Percentiles rank a stretch among this genome's conserved stretches.
phyloP scores from a whole-genome alignment of 495 filamentous ascomycete species.

The Extremus antarcticus region DNA sequence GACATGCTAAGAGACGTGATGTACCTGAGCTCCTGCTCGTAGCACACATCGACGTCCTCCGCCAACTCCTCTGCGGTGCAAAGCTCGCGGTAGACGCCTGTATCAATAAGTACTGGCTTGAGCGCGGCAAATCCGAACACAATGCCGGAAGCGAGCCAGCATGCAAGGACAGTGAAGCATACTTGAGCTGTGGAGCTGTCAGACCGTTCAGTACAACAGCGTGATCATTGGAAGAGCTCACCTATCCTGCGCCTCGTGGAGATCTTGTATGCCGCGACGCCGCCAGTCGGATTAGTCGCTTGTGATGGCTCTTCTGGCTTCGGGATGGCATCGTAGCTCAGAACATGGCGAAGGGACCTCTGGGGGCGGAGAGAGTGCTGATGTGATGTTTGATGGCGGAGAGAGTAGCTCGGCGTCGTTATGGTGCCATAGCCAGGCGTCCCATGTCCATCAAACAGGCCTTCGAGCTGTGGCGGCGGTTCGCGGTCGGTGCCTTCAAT shows the following conservation, averaged over 20 bases:
- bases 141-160: slow-evolving; percentile 67
- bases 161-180: slow-evolving; percentile 60
- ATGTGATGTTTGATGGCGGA: slow-evolving; percentile 5
- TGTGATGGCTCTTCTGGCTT: slow-evolving; percentile 14
- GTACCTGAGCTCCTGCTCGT: slow-evolving; percentile 55
- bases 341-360: slow-evolving; percentile 14
- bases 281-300: slow-evolving; percentile 12
- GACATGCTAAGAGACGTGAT: background rate
- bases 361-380: slow-evolving; percentile 11
- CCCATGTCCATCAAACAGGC: background rate
- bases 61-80: slow-evolving; percentile 51
- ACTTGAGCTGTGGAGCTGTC: slow-evolving; percentile 39
- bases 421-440: slow-evolving; percentile 17
- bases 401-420: slow-evolving; percentile 4
- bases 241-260: slow-evolving; percentile 16
- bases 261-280: slow-evolving; percentile 23
- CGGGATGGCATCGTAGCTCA: slow-evolving; percentile 25
- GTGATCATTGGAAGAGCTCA: slow-evolving; percentile 10
- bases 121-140: slow-evolving; percentile 79
- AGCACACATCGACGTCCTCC: slow-evolving; percentile 51
- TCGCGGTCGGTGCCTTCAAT: slow-evolving; percentile 27
- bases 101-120: slow-evolving; percentile 67
- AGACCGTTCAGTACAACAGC: background rate
- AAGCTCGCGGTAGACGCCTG: slow-evolving; percentile 58
- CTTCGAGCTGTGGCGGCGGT: slow-evolving; percentile 16